Evolutionary conservation across 805 yeast species (phyloP).

Genomic region (Kodamaea fukazawae): DNA sequence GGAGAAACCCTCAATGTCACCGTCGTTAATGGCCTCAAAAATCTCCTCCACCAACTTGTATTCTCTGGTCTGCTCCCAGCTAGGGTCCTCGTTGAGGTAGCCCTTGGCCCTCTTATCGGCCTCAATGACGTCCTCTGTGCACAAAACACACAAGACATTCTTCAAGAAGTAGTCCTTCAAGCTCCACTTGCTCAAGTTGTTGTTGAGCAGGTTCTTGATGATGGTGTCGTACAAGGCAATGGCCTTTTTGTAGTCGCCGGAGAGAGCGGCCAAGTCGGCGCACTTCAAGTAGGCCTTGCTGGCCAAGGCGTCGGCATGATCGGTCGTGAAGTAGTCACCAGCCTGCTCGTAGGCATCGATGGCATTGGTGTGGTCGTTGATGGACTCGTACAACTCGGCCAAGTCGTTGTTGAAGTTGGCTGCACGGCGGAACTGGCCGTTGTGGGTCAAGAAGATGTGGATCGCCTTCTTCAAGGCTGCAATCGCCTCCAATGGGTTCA

Average conservation of each 20-base stretch:
- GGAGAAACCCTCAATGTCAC: constrained; percentile 75
- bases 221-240: constrained; percentile 73
- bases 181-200: constrained; percentile 81
- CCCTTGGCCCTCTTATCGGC: constrained; percentile 69
- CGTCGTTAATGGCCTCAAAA: constrained; percentile 70
- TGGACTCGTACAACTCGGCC: constrained; percentile 78
- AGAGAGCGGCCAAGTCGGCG: constrained; percentile 77
- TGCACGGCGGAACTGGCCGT: constrained; percentile 95
- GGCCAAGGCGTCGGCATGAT: constrained; percentile 86
- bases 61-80: constrained; percentile 76
- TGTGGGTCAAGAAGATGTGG: constrained; percentile 69
- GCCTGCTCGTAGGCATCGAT: constrained; percentile 82
- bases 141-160: constrained; percentile 77
- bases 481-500: constrained; percentile 75
- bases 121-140: constrained; percentile 82
- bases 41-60: constrained; percentile 63
- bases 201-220: constrained; percentile 71
- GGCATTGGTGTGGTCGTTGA: constrained; percentile 67
- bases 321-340: constrained; percentile 93
- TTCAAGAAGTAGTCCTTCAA: constrained; percentile 89
- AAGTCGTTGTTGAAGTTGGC: constrained; percentile 92
- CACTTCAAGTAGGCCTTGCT: constrained; percentile 85
- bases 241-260: constrained; percentile 72
- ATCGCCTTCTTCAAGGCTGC: constrained; percentile 74
- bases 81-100: constrained; percentile 68